These are phyloP conservation scores for Neofusicoccum umdonicola DNA, from an alignment of 2,329 filamentous ascomycete species.

Conservation along the genomic window DNA sequence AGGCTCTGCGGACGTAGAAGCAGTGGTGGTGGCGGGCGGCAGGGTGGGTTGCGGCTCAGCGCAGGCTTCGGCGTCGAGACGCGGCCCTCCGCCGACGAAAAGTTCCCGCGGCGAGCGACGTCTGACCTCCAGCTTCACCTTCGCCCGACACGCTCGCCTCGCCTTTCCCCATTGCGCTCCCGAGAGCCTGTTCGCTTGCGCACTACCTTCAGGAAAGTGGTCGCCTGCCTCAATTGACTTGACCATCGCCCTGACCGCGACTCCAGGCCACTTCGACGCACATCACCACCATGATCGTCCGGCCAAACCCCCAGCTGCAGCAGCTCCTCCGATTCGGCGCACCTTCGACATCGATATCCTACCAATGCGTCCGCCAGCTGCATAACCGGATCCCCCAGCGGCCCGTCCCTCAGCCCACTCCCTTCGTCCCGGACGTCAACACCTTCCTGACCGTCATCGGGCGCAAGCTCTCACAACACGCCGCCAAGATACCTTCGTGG, in stretches of 20 bases:
- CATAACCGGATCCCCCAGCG: conserved; percentile 41
- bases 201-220: neutral
- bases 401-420: conserved; percentile 68
- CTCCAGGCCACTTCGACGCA: neutral
- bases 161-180: neutral
- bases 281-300: conserved; percentile 33
- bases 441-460: conserved; percentile 92
- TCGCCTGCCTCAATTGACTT: neutral
- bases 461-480: conserved; percentile 77
- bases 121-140: conserved; percentile 13
- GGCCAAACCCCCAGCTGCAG: conserved; percentile 20
- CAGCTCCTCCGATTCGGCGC: conserved; percentile 9
- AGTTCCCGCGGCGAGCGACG: conserved; percentile 15
- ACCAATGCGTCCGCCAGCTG: conserved; percentile 32
- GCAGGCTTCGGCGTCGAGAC: neutral
- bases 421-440: conserved; percentile 78
- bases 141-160: neutral
- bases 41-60: neutral
- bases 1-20: neutral
- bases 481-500: conserved; percentile 86
- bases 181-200: neutral
- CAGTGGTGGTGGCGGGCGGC: neutral
- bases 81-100: conserved; percentile 15
- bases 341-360: neutral
- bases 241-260: neutral